These are phyloP conservation scores for Suillus lakei DNA, from an alignment of 768 basidiomycete species.

Conservation along the genomic window DNA sequence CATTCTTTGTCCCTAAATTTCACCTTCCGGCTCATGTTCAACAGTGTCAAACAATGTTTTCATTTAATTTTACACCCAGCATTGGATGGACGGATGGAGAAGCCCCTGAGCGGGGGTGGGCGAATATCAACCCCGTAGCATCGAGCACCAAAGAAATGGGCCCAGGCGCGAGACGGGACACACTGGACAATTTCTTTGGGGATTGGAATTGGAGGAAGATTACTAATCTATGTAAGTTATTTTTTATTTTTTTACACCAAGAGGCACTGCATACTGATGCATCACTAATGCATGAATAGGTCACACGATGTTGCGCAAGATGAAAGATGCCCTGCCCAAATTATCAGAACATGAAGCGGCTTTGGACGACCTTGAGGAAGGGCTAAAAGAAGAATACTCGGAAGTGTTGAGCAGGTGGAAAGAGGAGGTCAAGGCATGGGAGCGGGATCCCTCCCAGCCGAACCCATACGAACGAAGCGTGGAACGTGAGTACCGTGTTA, in stretches of 20 bases:
- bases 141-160: slow-evolving; percentile 41
- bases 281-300: slow-evolving; percentile 4
- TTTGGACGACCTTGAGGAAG: neutral
- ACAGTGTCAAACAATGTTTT: slow-evolving; percentile 30
- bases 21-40: slow-evolving; percentile 39
- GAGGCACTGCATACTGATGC: neutral
- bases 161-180: slow-evolving; percentile 33
- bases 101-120: slow-evolving; percentile 41
- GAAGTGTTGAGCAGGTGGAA: slow-evolving; percentile 21
- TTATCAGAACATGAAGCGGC: neutral
- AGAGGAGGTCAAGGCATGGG: slow-evolving; percentile 23
- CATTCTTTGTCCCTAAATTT: slow-evolving; percentile 37
- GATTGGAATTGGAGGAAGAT: slow-evolving; percentile 41
- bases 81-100: slow-evolving; percentile 40
- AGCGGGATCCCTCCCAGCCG: slow-evolving; percentile 19
- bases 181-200: slow-evolving; percentile 39
- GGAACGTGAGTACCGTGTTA: neutral
- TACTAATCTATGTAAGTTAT: slow-evolving; percentile 22
- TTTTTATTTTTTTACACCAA: too few species aligned
- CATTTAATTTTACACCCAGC: slow-evolving; percentile 31
- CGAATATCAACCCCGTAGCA: slow-evolving; percentile 33
- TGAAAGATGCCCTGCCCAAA: slow-evolving; percentile 3
- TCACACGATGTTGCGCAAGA: slow-evolving; percentile 6
- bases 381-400: neutral
- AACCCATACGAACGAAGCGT: slow-evolving; percentile 27